These are phyloP conservation scores for Candida verbasci DNA, from an alignment of 805 yeast species.

Conservation along the genomic window DNA sequence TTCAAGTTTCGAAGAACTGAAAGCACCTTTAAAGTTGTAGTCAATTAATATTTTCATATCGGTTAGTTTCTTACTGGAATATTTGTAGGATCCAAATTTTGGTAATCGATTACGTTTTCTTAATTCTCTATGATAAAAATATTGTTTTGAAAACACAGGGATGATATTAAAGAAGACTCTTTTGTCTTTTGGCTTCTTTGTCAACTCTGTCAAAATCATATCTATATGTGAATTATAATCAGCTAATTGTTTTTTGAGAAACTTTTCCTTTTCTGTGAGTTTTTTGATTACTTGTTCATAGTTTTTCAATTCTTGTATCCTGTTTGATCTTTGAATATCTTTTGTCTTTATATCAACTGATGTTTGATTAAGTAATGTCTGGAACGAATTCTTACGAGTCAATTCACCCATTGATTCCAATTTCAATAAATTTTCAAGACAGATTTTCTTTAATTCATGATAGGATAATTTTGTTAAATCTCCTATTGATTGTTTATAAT, in stretches of 20 bases:
- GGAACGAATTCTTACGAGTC: slow-evolving; percentile 67
- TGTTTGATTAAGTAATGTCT: slow-evolving; percentile 73
- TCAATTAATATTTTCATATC: slow-evolving; percentile 68
- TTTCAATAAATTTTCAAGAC: slow-evolving; percentile 71
- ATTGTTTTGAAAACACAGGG: slow-evolving; percentile 65
- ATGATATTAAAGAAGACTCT: slow-evolving; percentile 41
- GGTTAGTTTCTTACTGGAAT: slow-evolving; percentile 67
- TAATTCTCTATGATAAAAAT: slow-evolving; percentile 68
- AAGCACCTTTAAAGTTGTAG: slow-evolving; percentile 34
- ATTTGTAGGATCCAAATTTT: slow-evolving; percentile 72
- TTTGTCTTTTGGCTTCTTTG: slow-evolving; percentile 42
- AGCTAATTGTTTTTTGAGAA: slow-evolving; percentile 38
- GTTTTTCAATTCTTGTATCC: slow-evolving; percentile 38
- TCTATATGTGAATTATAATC: slow-evolving; percentile 49
- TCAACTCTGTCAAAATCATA: slow-evolving; percentile 37
- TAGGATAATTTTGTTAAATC: slow-evolving; percentile 50
- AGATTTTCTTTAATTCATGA: slow-evolving; percentile 71
- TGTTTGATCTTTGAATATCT: slow-evolving; percentile 37
- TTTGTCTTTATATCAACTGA: slow-evolving; percentile 68
- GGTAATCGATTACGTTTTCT: slow-evolving; percentile 64
- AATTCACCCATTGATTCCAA: slow-evolving; percentile 66
- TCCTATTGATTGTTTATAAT: slow-evolving; percentile 45
- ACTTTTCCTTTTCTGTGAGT: slow-evolving; percentile 41
- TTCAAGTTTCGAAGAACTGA: slow-evolving; percentile 57
- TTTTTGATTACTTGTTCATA: slow-evolving; percentile 41